Conservation (phyloP, 805 yeast species). For the Candida pseudofarinosa region DNA sequence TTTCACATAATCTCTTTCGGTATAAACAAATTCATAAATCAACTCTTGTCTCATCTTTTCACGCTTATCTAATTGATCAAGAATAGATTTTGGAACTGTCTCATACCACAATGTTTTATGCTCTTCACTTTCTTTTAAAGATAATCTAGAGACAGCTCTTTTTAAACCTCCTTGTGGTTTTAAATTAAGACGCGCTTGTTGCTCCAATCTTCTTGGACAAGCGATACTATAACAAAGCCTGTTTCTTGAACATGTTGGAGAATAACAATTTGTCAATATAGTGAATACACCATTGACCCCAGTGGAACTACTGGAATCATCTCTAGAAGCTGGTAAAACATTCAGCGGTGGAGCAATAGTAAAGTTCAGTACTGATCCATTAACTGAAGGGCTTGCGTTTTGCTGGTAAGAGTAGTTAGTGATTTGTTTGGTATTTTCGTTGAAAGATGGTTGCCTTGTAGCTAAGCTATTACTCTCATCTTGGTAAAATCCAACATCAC, state of each 20-base stretch:
- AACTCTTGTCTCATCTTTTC: constrained; percentile 94
- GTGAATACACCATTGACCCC: constrained; percentile 90
- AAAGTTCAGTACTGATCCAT: constrained; percentile 6
- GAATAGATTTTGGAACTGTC: constrained; percentile 75
- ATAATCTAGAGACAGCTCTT: constrained; percentile 66
- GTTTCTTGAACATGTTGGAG: constrained; percentile 93
- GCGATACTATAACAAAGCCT: constrained; percentile 89
- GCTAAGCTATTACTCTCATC: constrained; percentile 18
- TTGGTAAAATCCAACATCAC: constrained; percentile 40
- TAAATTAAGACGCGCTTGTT: constrained; percentile 87
- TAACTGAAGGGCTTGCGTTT: constrained; percentile 12
- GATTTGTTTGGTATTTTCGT: constrained; percentile 13
- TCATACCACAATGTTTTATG: constrained; percentile 90
- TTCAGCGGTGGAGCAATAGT: constrained; percentile 10
- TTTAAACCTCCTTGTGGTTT: constrained; percentile 82
- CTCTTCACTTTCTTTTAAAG: constrained; percentile 65
- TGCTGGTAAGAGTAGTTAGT: constrained; percentile 16
- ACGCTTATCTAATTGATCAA: constrained; percentile 72
- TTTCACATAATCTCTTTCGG: constrained; percentile 93
- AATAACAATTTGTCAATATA: constrained; percentile 87
- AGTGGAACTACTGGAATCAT: constrained; percentile 11
- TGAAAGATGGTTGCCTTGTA: constrained; percentile 29
- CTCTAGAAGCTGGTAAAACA: not conserved
- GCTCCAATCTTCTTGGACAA: constrained; percentile 93
- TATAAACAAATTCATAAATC: constrained; percentile 87